Evolutionary conservation across 768 basidiomycete genomes (phyloP), one percentile per base, ranked within the genome.

Genomic region (Serendipita sp.): DNA sequence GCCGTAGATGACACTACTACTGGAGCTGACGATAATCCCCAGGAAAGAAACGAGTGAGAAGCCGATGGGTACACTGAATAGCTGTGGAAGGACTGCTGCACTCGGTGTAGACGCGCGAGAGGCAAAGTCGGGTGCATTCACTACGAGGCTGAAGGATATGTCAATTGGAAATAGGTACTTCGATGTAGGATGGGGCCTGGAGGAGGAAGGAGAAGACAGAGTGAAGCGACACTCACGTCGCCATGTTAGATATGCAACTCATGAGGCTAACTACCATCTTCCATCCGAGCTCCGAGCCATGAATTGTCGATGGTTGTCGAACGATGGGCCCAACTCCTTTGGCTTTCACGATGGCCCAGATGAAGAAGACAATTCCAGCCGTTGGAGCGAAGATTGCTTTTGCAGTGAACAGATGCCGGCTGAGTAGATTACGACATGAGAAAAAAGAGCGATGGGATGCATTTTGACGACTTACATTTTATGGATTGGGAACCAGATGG

Each of bases 401-500:
- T 69, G 85, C 70, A 3, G 85, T 85, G 78, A 92, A 91, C 65
- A 91, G 78, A 72, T 89, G 86, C 47, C 85, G 85, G 67, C 70
- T 70, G 66, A 36, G 18, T 23, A 46, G 41, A 16, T 36, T 35
- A 32, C 23, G 36, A 48, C 3, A 11, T 18, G 18, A 45, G 65
- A 13, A 23, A 41, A 64, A 34, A 7, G 52, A 16, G 34, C 18
- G 0, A 10, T 83, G 85, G 70, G 44, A 60, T 67, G 65, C 11
- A 54, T 47, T 52, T 65, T 35, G 46, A 7, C 52, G 64, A 74
- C 82, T 65, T 72, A 86, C 85, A 89, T 85, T 70, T 85, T 80
- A 76, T 91, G 88, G 56, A 90, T 83, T 10, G 87, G 88, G 68
- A 89, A 85, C 85, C 85, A 89, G 68, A 90, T 85, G 16, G 85